A percentile compares a stretch with the other conserved stretches of the same genome.
phyloP scores from a whole-genome alignment of 2,329 filamentous ascomycete species.

The Alternaria brassicicola region DNA sequence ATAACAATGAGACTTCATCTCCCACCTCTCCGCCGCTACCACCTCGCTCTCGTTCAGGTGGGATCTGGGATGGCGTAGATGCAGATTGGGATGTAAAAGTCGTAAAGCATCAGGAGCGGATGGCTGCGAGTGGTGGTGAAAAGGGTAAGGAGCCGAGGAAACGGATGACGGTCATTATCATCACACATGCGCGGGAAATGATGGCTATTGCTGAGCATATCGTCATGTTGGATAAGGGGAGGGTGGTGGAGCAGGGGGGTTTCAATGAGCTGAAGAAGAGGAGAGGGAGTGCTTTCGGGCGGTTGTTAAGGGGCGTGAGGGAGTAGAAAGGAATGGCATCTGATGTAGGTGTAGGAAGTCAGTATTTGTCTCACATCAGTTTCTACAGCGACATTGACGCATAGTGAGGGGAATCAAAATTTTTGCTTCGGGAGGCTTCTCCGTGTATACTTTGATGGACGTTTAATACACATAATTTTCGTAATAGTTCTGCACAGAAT shows the following conservation, averaged over 20 bases:
- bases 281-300: constrained; percentile 37
- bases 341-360: too few relatives aligned
- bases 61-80: constrained; percentile 16
- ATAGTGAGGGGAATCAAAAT: neutral
- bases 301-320: constrained; percentile 49
- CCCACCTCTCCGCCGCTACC: neutral
- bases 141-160: constrained; percentile 22
- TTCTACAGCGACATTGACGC: too few relatives aligned
- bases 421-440: neutral
- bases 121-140: constrained; percentile 1
- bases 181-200: constrained; percentile 85
- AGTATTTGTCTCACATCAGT: too few relatives aligned
- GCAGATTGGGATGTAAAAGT: constrained; percentile 18
- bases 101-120: neutral
- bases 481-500: neutral
- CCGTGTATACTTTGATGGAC: neutral
- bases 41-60: constrained; percentile 8
- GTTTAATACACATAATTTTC: neutral
- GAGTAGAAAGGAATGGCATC: neutral
- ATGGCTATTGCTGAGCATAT: constrained; percentile 80
- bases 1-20: neutral
- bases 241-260: constrained; percentile 68
- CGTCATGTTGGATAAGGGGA: constrained; percentile 72
- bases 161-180: constrained; percentile 73
- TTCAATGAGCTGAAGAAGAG: constrained; percentile 64